A percentile compares a stretch with the other conserved stretches of the same genome.
These are phyloP conservation scores for Escallonia rubra DNA, from an alignment of 129 eudicot genomes.

Conservation along the genomic window DNA sequence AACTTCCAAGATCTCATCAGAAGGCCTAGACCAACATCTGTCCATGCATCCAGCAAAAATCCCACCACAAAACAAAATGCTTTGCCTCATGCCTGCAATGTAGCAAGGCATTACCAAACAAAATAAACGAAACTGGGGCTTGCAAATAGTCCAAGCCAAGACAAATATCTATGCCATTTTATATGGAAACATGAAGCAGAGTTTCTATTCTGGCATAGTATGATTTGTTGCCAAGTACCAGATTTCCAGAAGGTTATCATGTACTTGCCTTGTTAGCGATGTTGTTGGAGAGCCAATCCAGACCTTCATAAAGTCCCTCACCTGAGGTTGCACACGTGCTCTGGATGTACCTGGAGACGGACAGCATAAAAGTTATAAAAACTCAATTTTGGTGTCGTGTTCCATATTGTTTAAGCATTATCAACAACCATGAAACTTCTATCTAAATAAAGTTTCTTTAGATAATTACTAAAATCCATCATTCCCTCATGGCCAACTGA, in stretches of 20 bases:
- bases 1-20: slow-evolving; percentile 5
- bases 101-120: slow-evolving; percentile 2
- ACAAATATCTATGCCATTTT: background rate
- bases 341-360: slow-evolving; percentile 41
- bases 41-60: slow-evolving; percentile 8
- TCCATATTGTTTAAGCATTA: no score
- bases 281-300: slow-evolving; percentile 50
- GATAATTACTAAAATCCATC: background rate
- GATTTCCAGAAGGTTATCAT: background rate
- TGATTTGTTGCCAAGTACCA: background rate
- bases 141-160: background rate
- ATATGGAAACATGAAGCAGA: background rate
- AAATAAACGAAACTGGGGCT: background rate
- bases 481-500: background rate
- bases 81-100: slow-evolving; percentile 18
- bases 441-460: no score
- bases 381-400: background rate
- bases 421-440: no score
- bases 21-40: slow-evolving; percentile 6
- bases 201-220: background rate
- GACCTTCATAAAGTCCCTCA: slow-evolving; percentile 41
- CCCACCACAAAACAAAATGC: slow-evolving; percentile 15
- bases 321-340: slow-evolving; percentile 46
- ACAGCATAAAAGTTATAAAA: background rate
- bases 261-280: slow-evolving; percentile 40